Conservation (phyloP, 75 land plant species). For the Cupressus sempervirens region DNA sequence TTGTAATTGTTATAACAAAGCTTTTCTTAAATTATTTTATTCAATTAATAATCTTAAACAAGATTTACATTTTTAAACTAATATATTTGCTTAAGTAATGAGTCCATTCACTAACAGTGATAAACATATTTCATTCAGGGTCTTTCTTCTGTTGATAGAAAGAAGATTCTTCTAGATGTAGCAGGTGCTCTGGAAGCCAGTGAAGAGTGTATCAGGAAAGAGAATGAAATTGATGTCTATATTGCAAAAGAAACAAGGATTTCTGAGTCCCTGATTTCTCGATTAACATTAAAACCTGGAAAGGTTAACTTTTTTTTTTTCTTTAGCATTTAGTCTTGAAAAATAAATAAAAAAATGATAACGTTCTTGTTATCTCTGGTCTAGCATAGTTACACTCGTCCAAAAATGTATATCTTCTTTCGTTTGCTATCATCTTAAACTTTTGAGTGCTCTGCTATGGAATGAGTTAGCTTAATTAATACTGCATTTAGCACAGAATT, state of each 20-base stretch:
- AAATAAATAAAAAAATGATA: neutral
- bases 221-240: conserved; percentile 80
- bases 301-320: conserved; percentile 46
- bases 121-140: conserved; percentile 29
- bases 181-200: conserved; percentile 87
- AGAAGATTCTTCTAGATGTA: conserved; percentile 57
- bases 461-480: neutral
- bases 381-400: neutral
- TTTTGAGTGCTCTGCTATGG: neutral
- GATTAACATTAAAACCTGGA: conserved; percentile 76
- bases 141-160: conserved; percentile 66
- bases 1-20: neutral
- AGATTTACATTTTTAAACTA: neutral
- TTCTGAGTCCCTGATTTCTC: conserved; percentile 63
- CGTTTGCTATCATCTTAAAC: neutral
- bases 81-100: neutral
- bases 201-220: conserved; percentile 54
- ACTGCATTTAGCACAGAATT: neutral
- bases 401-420: neutral
- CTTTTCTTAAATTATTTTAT: neutral
- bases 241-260: conserved; percentile 67
- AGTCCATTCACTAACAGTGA: neutral
- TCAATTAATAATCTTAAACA: neutral
- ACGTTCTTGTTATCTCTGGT: neutral
- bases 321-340: neutral